These are phyloP conservation scores for Petrea volubilis DNA, from an alignment of 257 asterid genomes.

Conservation along the genomic window DNA sequence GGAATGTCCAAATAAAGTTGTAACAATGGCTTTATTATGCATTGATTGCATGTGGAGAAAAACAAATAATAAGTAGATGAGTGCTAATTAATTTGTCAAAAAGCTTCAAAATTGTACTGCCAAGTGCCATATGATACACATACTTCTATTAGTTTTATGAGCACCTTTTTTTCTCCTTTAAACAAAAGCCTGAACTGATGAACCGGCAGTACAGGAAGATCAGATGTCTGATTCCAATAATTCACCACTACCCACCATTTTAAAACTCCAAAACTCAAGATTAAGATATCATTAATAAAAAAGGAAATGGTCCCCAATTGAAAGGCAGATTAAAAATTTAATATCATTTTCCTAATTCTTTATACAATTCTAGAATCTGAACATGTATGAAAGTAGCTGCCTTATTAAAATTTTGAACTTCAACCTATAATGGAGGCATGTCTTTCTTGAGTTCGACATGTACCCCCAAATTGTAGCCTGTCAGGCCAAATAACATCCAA, in stretches of 20 bases:
- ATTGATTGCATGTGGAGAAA: slow-evolving; percentile 36
- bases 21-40: slow-evolving; percentile 22
- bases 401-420: slow-evolving; percentile 30
- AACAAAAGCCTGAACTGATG: slow-evolving; percentile 12
- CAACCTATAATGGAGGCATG: slow-evolving; percentile 72
- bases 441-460: slow-evolving; percentile 61
- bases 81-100: slow-evolving; percentile 15
- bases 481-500: slow-evolving; percentile 23
- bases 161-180: slow-evolving; percentile 21
- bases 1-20: slow-evolving; percentile 50
- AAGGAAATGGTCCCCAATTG: slow-evolving; percentile 39
- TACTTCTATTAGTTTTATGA: slow-evolving; percentile 6
- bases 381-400: not conserved
- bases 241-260: slow-evolving; percentile 24
- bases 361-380: not conserved
- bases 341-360: not conserved
- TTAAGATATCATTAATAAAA: not conserved
- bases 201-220: slow-evolving; percentile 9
- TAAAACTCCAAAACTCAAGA: slow-evolving; percentile 8
- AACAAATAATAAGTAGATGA: slow-evolving; percentile 23
- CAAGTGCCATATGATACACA: not conserved
- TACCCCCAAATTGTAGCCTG: slow-evolving; percentile 54
- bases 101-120: slow-evolving; percentile 13
- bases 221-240: slow-evolving; percentile 32
- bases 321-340: slow-evolving; percentile 20